Base-by-base conservation (phyloP, 2,329 filamentous ascomycete genomes). In the Reticulascus tulasneorum region DNA sequence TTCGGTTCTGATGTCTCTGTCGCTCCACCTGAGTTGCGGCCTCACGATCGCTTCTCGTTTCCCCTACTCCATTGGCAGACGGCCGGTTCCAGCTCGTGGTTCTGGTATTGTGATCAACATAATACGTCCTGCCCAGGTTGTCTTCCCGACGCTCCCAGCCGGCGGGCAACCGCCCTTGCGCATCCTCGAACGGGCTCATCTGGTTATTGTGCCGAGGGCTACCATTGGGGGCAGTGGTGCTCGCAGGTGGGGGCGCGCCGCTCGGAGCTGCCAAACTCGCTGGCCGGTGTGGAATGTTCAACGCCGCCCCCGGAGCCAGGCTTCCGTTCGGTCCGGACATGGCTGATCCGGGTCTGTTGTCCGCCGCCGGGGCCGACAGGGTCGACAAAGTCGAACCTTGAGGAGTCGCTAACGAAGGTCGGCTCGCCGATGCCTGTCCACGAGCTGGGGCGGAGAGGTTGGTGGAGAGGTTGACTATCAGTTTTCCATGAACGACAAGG, bases 71-170 rank as follows among this genome's bases (percentile, higher is more conserved):
- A 52, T 83, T 84, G 42, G 82, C 82, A 24, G 87, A 85, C 7
- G 93, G 93, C 41, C 93, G 75, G 50, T 86, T 91, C 93, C 93
- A 98, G 50, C 91, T 97, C 1, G 93, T 98, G 37, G 93, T 91
- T 52, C 93, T 77, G 7, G 90, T 95, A 60, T 97, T 97, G 60
- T 97, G 93, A 55, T 98, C 93, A 34, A 98, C 93, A 58, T 97
- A 98, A 59, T 98, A 98, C 16, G 91, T 97, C 53, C 93, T 79
- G 34, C 93, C 91, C 27, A 97, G 64, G 50, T 96, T 93, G 59
- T 98, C 93, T 61, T 97, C 91, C 38, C 93, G 80, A 37, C 93
- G 82, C 66, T 98, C 93, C 91, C 93, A 98, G 22, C 93, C 93
- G 33, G 86, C 82, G 22, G 93, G 93, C 36, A 98, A 66, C 50